Evolutionary conservation across 2,329 filamentous ascomycete species (phyloP).

Genomic region (Graphilbum ipis-grandicollis): DNA sequence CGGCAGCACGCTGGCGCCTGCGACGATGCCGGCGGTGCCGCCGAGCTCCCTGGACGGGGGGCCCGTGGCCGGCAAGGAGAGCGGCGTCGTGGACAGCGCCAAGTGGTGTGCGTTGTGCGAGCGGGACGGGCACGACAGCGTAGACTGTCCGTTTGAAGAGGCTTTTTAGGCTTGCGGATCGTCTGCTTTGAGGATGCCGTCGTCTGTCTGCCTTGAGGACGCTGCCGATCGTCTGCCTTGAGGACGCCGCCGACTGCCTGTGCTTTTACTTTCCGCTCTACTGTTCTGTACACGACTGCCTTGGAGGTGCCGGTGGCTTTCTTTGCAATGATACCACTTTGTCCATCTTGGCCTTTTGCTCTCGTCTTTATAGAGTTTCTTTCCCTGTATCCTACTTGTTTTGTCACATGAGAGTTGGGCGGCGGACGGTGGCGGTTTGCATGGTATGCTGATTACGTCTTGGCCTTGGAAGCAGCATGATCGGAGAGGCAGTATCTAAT

Average conservation of each 20-base stretch:
- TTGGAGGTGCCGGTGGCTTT: too few species aligned
- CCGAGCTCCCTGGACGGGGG: conserved; percentile 48
- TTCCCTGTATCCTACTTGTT: too few species aligned
- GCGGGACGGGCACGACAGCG: conserved; percentile 88
- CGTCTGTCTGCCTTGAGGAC: too few species aligned
- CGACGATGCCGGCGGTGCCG: too few species aligned
- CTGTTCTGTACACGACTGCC: too few species aligned
- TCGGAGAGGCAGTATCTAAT: too few species aligned
- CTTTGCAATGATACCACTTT: neutral
- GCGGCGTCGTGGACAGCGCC: conserved; percentile 58
- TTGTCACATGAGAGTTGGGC: too few species aligned
- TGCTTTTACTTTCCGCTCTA: neutral
- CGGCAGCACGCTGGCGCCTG: conserved; percentile 19
- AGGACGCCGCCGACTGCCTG: too few species aligned
- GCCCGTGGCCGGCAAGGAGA: conserved; percentile 62
- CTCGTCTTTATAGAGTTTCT: neutral
- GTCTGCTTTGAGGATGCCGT: neutral
- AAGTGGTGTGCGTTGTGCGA: conserved; percentile 98
- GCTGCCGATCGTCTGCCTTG: too few species aligned
- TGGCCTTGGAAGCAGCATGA: too few species aligned
- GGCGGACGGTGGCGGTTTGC: too few species aligned
- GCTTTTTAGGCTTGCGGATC: conserved; percentile 36
- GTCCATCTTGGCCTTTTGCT: neutral
- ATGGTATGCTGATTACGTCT: too few species aligned
- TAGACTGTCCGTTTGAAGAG: conserved; percentile 86